phyloP scores from a whole-genome alignment of 139 green algal genomes.

The Tetratostichococcus sp. region DNA sequence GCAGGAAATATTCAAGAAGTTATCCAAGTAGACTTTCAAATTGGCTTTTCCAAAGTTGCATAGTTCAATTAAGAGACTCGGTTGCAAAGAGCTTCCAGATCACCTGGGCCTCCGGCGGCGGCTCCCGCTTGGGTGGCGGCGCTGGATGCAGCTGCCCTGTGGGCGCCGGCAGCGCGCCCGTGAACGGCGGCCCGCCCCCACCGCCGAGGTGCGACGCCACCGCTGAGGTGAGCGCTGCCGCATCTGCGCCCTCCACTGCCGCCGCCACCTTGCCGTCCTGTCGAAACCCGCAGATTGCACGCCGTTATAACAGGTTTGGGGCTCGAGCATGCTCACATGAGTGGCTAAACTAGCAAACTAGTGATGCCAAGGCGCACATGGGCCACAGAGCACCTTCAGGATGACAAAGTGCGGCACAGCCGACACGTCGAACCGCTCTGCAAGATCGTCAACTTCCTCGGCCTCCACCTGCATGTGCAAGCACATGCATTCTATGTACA shows the following conservation, averaged over 20 bases:
- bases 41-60: no score
- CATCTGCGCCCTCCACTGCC: slow-evolving; percentile 74
- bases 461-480: slow-evolving; percentile 66
- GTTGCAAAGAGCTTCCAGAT: no score
- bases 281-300: not conserved
- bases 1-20: no score
- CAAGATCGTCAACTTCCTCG: slow-evolving; percentile 72
- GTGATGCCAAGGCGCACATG: no score
- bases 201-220: slow-evolving; percentile 25
- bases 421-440: slow-evolving; percentile 56
- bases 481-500: not conserved
- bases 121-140: not conserved
- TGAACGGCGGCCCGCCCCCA: not conserved
- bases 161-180: slow-evolving; percentile 9
- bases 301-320: no score
- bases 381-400: slow-evolving; percentile 39
- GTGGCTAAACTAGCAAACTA: not conserved
- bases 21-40: no score
- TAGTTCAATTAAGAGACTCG: no score
- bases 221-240: slow-evolving; percentile 49
- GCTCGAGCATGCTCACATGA: no score
- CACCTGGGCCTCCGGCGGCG: not conserved
- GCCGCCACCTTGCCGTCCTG: slow-evolving; percentile 50
- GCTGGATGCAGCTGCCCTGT: not conserved
- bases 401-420: slow-evolving; percentile 78